Conservation (phyloP, 179 eudicot genomes). For the Vitellaria paradoxa region DNA sequence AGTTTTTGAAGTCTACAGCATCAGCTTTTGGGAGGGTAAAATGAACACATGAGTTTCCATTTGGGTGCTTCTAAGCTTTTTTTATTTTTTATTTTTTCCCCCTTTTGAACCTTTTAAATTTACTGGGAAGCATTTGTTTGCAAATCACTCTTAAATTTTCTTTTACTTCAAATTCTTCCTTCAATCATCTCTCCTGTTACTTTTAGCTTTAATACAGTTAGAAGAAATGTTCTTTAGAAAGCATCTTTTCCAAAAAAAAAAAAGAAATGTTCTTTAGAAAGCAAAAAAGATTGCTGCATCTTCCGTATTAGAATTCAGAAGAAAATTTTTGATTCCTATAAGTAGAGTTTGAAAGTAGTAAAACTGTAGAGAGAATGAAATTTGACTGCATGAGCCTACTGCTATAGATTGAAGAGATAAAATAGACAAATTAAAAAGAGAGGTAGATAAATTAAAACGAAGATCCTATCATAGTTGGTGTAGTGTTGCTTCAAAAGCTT, state of each 20-base stretch:
- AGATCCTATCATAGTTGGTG: too few species aligned
- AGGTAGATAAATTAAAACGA: too few species aligned
- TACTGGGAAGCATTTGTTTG: neutral
- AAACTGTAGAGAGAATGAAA: too few species aligned
- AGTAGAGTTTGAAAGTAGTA: neutral
- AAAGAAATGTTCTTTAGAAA: too few species aligned
- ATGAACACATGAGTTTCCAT: neutral
- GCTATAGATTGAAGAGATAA: neutral
- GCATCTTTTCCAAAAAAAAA: too few species aligned
- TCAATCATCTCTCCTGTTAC: neutral
- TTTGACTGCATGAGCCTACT: neutral
- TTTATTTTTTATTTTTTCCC: neutral
- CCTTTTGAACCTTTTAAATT: neutral
- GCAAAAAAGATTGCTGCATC: too few species aligned
- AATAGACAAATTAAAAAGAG: neutral
- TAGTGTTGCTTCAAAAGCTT: too few species aligned
- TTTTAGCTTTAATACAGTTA: neutral
- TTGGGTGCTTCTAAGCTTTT: neutral
- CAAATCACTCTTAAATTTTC: neutral
- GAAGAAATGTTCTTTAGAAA: neutral
- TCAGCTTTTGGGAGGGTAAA: neutral
- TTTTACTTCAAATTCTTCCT: neutral
- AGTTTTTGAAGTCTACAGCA: neutral
- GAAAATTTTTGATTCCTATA: too few species aligned
- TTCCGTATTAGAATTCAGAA: too few species aligned